Evolutionary conservation across 805 yeast genomes (phyloP).

Genomic region (Yarrowia phangngaensis): DNA sequence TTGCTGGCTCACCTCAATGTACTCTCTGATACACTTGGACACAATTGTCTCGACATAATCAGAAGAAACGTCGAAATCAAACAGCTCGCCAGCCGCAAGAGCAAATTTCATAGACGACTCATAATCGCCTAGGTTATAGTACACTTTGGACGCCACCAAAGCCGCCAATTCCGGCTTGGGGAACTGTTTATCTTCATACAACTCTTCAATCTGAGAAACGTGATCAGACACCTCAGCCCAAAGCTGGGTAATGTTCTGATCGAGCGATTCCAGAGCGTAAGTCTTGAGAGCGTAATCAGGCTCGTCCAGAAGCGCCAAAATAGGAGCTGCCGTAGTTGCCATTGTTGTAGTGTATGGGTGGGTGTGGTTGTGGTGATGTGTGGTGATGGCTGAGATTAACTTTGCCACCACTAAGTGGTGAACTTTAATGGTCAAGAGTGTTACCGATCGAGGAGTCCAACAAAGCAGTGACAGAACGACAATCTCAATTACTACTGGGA

Average conservation of each 20-base stretch:
- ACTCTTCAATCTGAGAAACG: constrained; percentile 80
- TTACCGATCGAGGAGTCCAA: too few relatives aligned
- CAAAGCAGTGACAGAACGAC: too few relatives aligned
- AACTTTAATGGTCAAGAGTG: too few relatives aligned
- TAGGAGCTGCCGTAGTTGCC: constrained; percentile 87
- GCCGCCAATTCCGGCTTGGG: constrained; percentile 82
- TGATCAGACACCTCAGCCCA: constrained; percentile 98
- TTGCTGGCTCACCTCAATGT: constrained; percentile 60
- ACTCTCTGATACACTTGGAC: constrained; percentile 83
- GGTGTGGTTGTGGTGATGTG: constrained; percentile 1
- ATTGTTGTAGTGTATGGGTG: constrained; percentile 35
- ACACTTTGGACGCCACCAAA: constrained; percentile 81
- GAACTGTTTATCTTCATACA: constrained; percentile 80
- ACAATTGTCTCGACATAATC: constrained; percentile 92
- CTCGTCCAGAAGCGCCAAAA: constrained; percentile 83
- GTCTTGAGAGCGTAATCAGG: constrained; percentile 70
- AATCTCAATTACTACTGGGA: too few relatives aligned
- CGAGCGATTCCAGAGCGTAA: constrained; percentile 79
- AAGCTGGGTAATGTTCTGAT: constrained; percentile 77
- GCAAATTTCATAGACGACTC: constrained; percentile 87
- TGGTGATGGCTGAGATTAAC: too few relatives aligned
- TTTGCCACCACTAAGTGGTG: too few relatives aligned
- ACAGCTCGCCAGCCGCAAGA: constrained; percentile 73
- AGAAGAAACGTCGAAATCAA: constrained; percentile 68
- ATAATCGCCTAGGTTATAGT: constrained; percentile 89